phyloP scores from a whole-genome alignment of 345 rosid species.

The Lepidium didymum region DNA sequence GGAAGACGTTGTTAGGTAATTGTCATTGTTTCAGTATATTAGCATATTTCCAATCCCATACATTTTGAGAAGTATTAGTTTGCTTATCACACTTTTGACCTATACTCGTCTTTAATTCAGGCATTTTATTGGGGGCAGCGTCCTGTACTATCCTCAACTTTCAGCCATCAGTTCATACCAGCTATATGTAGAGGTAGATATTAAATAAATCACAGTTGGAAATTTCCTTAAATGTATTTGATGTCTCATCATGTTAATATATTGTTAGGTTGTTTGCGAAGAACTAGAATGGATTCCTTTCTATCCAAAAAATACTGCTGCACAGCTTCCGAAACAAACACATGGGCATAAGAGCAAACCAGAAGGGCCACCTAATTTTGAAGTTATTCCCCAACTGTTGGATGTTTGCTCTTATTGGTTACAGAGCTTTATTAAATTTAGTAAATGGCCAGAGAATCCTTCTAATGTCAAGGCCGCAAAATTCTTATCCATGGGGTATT shows the following conservation, averaged over 20 bases:
- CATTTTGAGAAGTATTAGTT: background rate
- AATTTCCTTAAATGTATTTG: background rate
- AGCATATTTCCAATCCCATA: background rate
- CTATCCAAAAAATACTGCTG: slow-evolving; percentile 44
- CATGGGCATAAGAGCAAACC: slow-evolving; percentile 53
- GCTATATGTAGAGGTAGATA: slow-evolving; percentile 87
- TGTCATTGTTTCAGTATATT: slow-evolving; percentile 15
- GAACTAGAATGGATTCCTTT: slow-evolving; percentile 94
- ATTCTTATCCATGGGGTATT: slow-evolving; percentile 81
- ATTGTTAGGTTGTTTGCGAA: slow-evolving; percentile 79
- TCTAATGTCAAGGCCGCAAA: slow-evolving; percentile 80
- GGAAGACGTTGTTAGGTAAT: slow-evolving; percentile 75
- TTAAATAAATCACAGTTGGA: slow-evolving; percentile 2
- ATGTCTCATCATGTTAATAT: slow-evolving; percentile 16
- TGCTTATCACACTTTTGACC: slow-evolving; percentile 5
- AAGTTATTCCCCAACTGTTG: slow-evolving; percentile 60
- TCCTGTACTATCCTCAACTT: slow-evolving; percentile 87
- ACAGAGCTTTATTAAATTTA: slow-evolving; percentile 84
- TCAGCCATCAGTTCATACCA: slow-evolving; percentile 96
- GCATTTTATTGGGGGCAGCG: slow-evolving; percentile 90
- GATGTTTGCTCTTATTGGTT: slow-evolving; percentile 92
- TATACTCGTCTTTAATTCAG: slow-evolving; percentile 30
- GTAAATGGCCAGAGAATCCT: slow-evolving; percentile 89
- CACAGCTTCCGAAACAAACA: slow-evolving; percentile 33
- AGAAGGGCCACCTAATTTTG: slow-evolving; percentile 68